Evolutionary conservation across 2,329 filamentous ascomycete species (phyloP).

Genomic region (Acrodontium crateriforme): DNA sequence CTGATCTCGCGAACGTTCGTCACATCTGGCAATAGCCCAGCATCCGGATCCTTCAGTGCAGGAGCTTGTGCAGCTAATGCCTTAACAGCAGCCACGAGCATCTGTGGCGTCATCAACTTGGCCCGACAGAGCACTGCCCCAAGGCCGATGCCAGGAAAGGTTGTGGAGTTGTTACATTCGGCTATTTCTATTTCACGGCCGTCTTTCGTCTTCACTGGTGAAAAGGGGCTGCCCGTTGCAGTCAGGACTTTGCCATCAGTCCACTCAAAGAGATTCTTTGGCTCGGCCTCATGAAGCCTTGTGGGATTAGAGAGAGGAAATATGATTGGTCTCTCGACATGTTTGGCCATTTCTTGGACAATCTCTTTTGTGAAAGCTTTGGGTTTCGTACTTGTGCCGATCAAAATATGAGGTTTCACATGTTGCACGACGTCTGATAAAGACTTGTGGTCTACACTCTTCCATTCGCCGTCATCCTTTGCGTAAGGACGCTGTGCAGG

Average conservation of each 20-base stretch:
- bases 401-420: slow-evolving; percentile 65
- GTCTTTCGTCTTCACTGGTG: slow-evolving; percentile 47
- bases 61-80: slow-evolving; percentile 60
- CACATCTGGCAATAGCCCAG: slow-evolving; percentile 63
- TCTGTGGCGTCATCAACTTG: slow-evolving; percentile 54
- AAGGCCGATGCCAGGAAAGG: slow-evolving; percentile 75
- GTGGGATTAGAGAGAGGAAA: slow-evolving; percentile 81
- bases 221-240: slow-evolving; percentile 73
- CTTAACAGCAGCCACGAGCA: slow-evolving; percentile 69
- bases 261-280: slow-evolving; percentile 63
- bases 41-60: slow-evolving; percentile 48
- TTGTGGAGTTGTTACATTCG: slow-evolving; percentile 80
- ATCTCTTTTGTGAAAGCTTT: slow-evolving; percentile 62
- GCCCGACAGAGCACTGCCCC: slow-evolving; percentile 60
- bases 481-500: slow-evolving; percentile 55
- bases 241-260: slow-evolving; percentile 64
- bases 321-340: slow-evolving; percentile 68
- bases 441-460: slow-evolving; percentile 39
- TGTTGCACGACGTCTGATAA: slow-evolving; percentile 54
- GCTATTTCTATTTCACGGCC: slow-evolving; percentile 46
- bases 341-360: slow-evolving; percentile 59
- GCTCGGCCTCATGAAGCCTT: slow-evolving; percentile 66
- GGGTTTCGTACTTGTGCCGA: slow-evolving; percentile 71
- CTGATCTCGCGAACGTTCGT: slow-evolving; percentile 61
- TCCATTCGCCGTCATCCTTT: slow-evolving; percentile 50